A percentile compares a stretch with the other conserved stretches of the same genome.
These are phyloP conservation scores for Sequoiadendron giganteum DNA, from an alignment of 75 land plant genomes.

Conservation along the genomic window DNA sequence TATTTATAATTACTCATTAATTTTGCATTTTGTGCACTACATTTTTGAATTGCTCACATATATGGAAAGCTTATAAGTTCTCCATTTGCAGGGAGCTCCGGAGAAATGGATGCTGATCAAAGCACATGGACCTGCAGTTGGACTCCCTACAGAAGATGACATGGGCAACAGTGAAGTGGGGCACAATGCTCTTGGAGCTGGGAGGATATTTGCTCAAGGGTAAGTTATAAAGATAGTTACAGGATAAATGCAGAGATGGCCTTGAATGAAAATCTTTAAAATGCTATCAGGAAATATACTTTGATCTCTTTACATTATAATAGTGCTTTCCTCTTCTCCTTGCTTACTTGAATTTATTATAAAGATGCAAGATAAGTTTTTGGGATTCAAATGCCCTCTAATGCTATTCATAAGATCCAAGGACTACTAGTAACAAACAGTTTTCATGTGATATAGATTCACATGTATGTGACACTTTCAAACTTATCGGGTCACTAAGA, in stretches of 20 bases:
- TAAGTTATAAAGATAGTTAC: conserved; percentile 14
- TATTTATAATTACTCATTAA: neutral
- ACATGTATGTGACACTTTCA: neutral
- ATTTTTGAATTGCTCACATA: neutral
- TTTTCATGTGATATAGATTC: neutral
- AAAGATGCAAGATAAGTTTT: neutral
- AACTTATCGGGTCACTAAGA: no score
- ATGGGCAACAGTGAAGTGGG: conserved; percentile 99
- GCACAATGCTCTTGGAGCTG: conserved; percentile 98
- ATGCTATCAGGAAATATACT: neutral
- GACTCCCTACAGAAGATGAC: conserved; percentile 95
- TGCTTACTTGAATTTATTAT: neutral
- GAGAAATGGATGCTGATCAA: conserved; percentile 80
- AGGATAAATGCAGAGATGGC: neutral
- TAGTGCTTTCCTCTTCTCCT: neutral
- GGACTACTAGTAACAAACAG: neutral
- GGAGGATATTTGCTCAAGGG: conserved; percentile 95
- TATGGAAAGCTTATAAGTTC: neutral
- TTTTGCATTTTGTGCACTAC: neutral
- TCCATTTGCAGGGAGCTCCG: conserved; percentile 57
- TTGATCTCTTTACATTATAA: neutral
- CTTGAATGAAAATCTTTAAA: neutral
- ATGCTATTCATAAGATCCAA: neutral
- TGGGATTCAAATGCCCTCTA: neutral
- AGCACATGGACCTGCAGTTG: conserved; percentile 94